Evolutionary conservation across 2,329 filamentous ascomycete genomes (phyloP).

Genomic region (Emmonsia crescens): DNA sequence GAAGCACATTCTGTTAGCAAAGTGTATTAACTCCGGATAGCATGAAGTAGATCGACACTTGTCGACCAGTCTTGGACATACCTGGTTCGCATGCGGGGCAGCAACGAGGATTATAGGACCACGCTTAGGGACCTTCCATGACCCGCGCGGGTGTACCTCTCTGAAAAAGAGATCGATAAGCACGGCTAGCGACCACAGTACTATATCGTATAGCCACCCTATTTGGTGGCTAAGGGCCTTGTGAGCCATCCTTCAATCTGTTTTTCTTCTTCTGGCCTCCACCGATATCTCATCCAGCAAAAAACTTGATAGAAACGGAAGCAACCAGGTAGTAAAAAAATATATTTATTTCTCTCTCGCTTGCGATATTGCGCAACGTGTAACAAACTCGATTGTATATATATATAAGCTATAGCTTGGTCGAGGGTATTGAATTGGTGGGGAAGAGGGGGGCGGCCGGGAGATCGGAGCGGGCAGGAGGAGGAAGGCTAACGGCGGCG

Average conservation of each 20-base stretch:
- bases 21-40: neutral
- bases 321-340: neutral
- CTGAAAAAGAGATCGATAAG: constrained; percentile 95
- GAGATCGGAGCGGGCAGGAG: neutral
- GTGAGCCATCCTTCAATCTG: constrained; percentile 21
- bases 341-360: neutral
- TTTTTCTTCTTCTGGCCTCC: neutral
- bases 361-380: neutral
- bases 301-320: neutral
- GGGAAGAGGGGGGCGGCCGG: neutral
- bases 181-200: constrained; percentile 46
- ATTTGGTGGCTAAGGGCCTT: constrained; percentile 34
- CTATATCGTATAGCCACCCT: constrained; percentile 40
- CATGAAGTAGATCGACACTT: neutral
- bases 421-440: neutral
- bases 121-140: constrained; percentile 83
- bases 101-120: constrained; percentile 93
- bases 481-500: neutral
- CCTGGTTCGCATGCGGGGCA: constrained; percentile 92
- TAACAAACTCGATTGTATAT: neutral
- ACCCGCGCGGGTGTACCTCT: constrained; percentile 87
- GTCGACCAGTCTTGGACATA: constrained; percentile 30
- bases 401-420: neutral
- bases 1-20: constrained; percentile 8
- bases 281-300: neutral